phyloP scores from a whole-genome alignment of 2,329 filamentous ascomycete genomes.

The Penicillium griseofulvum region DNA sequence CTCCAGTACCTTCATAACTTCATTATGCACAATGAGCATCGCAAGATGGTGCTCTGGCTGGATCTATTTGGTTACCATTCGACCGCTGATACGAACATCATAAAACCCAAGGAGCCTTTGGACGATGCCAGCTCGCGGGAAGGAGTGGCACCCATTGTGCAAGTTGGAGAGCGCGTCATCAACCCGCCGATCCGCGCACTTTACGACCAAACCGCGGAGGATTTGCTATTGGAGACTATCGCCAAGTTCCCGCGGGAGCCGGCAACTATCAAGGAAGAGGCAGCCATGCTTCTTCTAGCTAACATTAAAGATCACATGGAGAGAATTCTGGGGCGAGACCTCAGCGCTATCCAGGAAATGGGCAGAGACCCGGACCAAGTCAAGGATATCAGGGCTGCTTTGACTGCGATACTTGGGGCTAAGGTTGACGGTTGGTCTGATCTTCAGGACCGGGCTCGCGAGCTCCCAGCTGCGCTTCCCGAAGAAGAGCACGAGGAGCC shows the following conservation, averaged over 20 bases:
- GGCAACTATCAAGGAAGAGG: conserved; percentile 47
- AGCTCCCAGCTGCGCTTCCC: conserved; percentile 35
- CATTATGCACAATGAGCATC: conserved; percentile 63
- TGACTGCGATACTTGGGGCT: conserved; percentile 44
- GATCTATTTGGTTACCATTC: conserved; percentile 61
- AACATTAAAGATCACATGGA: conserved; percentile 52
- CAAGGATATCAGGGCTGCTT: conserved; percentile 44
- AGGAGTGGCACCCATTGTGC: conserved; percentile 44
- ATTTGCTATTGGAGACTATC: conserved; percentile 44
- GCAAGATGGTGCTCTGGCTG: conserved; percentile 64
- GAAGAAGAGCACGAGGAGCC: conserved; percentile 26
- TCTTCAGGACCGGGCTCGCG: conserved; percentile 39
- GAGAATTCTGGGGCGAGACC: conserved; percentile 43
- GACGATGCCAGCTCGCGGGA: conserved; percentile 38
- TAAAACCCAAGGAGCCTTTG: conserved; percentile 43
- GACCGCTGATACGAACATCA: conserved; percentile 46
- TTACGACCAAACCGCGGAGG: conserved; percentile 46
- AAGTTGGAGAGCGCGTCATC: conserved; percentile 42
- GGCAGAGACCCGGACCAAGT: conserved; percentile 46
- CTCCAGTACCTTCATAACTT: conserved; percentile 67
- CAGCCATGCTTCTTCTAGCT: conserved; percentile 47
- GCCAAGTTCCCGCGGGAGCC: conserved; percentile 45
- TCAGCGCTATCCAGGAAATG: conserved; percentile 47
- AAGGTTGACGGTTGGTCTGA: conserved; percentile 47
- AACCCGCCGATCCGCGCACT: conserved; percentile 43